Base-by-base conservation (phyloP, 805 yeast genomes). In the Lipomyces lipofer region DNA sequence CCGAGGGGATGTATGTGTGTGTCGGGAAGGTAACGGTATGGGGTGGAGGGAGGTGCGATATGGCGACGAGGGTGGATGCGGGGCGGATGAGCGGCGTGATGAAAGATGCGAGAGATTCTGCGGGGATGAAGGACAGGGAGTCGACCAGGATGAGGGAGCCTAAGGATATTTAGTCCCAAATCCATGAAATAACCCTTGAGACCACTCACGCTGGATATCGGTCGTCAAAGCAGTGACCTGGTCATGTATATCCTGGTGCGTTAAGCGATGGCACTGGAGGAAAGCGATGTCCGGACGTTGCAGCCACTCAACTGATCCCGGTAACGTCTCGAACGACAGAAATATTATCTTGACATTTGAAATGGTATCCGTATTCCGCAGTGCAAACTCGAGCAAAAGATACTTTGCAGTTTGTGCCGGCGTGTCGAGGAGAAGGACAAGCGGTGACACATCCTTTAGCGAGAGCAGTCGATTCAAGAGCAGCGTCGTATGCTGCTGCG, bases 361-460 rank as follows among this genome's bases (percentile, higher is more conserved):
- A 10, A 33, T 44, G 24, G 52, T 65, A 3, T 54, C 64, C 10
- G 71, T 69, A 35, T 65, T 63, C 60, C 77, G 74, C 59, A 75
- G 68, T 1, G 77, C 69, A 45, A 90, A 75, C 66, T 89, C 97
- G 25, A 71, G 66, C 0, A 87, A 64, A 10, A 91, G 68, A 43
- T 73, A 64, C 28, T 71, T 62, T 0, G 89, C 81, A 0, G 94
- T 80, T 67, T 91, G 97, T 0, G 78, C 73, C 8, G 89, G 69
- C 1, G 86, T 77, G 67, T 94, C 98, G 7, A 80, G 66, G 3
- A 86, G 73, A 3, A 92, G 74, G 2, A 88, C 68, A 51, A 92
- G 79, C 0, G 96, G 95, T 0, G 92, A 79, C 21, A 70, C 69
- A 64, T 94, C 98, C 60, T 84, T 86, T 48, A 88, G 71, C 2